A percentile compares a stretch with the other conserved stretches of the same genome.
phyloP scores from a whole-genome alignment of 495 filamentous ascomycete genomes.

The Trichoderma parareesei region DNA sequence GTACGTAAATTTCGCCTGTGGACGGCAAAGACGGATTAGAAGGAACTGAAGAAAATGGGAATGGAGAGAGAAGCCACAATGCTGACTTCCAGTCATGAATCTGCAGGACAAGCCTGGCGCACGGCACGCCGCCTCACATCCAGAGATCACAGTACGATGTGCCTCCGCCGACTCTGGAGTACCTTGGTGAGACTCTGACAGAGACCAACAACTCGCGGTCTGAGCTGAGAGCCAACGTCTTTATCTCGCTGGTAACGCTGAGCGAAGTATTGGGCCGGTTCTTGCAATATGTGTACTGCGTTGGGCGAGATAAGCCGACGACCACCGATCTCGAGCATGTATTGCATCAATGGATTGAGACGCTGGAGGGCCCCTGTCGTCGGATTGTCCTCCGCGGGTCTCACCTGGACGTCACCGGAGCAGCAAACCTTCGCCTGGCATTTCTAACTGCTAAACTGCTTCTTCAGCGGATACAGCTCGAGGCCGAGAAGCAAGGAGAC shows the following conservation, averaged over 20 bases:
- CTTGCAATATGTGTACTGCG: conserved; percentile 42
- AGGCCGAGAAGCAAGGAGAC: conserved; percentile 43
- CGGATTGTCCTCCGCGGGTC: conserved; percentile 15
- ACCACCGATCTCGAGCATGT: conserved; percentile 15
- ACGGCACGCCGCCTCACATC: conserved; percentile 44
- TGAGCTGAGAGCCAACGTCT: conserved; percentile 30
- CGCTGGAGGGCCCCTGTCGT: conserved; percentile 36
- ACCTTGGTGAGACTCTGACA: conserved; percentile 28
- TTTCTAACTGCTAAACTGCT: conserved; percentile 47
- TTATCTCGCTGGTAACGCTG: conserved; percentile 43
- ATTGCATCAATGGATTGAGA: conserved; percentile 35
- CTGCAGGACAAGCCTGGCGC: conserved; percentile 43
- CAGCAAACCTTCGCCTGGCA: conserved; percentile 43
- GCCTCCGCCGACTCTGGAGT: conserved; percentile 40
- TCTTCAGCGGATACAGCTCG: conserved; percentile 35
- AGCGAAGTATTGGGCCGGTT: conserved; percentile 46
- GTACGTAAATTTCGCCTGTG: conserved; percentile 18
- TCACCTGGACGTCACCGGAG: conserved; percentile 24
- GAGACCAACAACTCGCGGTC: conserved; percentile 19
- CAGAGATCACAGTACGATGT: conserved; percentile 47
- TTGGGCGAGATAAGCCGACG: conserved; percentile 27
- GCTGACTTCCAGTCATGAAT: conserved; percentile 10
- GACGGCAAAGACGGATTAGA: too few relatives aligned
- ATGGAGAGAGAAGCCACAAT: neutral
- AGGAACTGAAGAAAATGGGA: neutral